Conservation (phyloP, 225 moss, liverwort and hornwort species). For the Physcomitrellopsis africana region DNA sequence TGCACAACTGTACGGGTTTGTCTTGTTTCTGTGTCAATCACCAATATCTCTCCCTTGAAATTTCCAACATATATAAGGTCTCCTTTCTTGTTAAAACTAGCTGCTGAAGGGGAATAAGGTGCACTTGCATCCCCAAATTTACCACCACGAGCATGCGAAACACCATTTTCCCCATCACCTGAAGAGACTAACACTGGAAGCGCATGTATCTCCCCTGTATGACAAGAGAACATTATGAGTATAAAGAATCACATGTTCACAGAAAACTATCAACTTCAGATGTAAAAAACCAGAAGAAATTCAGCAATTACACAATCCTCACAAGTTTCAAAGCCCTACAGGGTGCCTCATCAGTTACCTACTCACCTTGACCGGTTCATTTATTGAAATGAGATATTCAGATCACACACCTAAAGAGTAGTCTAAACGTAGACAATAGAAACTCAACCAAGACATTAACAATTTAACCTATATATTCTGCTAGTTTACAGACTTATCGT, state of each 20-base stretch:
- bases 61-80: conserved; percentile 96
- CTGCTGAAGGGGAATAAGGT: conserved; percentile 83
- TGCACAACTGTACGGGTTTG: conserved; percentile 75
- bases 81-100: conserved; percentile 96
- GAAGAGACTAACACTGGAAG: conserved; percentile 73
- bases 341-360: not conserved
- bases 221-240: conserved; percentile 22
- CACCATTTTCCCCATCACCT: conserved; percentile 68
- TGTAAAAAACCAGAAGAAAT: conserved; percentile 3
- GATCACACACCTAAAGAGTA: conserved; percentile 15
- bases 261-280: not conserved
- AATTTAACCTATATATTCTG: not conserved
- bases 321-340: not conserved
- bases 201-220: conserved; percentile 51
- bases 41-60: conserved; percentile 88
- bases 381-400: not conserved
- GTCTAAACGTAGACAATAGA: not conserved
- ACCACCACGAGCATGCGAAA: conserved; percentile 64
- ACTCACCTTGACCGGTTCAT: not conserved
- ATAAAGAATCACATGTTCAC: not conserved
- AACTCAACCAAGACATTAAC: conserved; percentile 3
- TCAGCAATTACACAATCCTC: not conserved
- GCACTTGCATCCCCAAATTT: conserved; percentile 78
- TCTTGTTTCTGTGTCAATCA: conserved; percentile 70
- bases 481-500: conserved; percentile 19